phyloP scores from a whole-genome alignment of 148 eudicot genomes.

The Oxyria digyna region DNA sequence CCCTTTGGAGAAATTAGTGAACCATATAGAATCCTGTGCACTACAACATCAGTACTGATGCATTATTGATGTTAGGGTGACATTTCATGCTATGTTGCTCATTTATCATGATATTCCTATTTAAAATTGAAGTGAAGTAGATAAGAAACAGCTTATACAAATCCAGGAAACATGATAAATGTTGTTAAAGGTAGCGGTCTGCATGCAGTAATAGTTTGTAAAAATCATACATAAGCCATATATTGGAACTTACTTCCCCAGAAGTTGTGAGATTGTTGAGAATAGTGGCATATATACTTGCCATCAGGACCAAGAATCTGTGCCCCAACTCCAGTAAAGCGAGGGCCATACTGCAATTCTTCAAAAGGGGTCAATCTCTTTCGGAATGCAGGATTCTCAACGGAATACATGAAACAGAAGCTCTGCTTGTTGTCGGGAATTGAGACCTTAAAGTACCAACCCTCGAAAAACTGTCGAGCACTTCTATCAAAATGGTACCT shows the following conservation, averaged over 20 bases:
- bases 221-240: not conserved
- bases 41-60: not conserved
- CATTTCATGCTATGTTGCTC: too few species aligned
- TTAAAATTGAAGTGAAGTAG: not conserved
- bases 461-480: constrained; percentile 73
- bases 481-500: constrained; percentile 92
- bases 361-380: constrained; percentile 44
- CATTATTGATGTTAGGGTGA: not conserved
- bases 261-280: constrained; percentile 54
- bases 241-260: constrained; percentile 74
- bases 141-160: not conserved
- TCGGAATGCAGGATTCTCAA: constrained; percentile 80
- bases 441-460: constrained; percentile 96
- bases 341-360: constrained; percentile 51
- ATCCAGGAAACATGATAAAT: not conserved
- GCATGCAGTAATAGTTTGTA: not conserved
- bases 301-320: constrained; percentile 91
- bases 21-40: not conserved
- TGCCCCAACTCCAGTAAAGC: constrained; percentile 88
- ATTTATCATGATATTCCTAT: not conserved
- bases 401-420: constrained; percentile 94
- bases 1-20: not conserved
- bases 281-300: constrained; percentile 83
- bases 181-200: not conserved
- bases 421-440: constrained; percentile 85